These are phyloP conservation scores for Drosera capensis DNA, from an alignment of 148 eudicot species.

Conservation along the genomic window DNA sequence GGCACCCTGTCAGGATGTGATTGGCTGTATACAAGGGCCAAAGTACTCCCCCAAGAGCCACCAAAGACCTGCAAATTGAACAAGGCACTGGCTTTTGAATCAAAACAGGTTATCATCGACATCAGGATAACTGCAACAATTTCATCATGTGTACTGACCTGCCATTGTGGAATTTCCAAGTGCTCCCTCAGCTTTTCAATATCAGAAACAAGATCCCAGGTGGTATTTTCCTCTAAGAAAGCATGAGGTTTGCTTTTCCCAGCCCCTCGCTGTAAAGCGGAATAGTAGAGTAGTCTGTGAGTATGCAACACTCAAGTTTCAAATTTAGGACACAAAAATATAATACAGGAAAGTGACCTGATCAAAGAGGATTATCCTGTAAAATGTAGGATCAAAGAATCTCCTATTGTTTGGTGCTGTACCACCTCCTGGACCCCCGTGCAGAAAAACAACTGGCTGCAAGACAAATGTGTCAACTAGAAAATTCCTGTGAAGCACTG, in stretches of 20 bases:
- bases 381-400: slow-evolving; percentile 90
- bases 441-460: slow-evolving; percentile 96
- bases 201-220: slow-evolving; percentile 90
- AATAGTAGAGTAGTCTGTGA: neutral
- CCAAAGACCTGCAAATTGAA: slow-evolving; percentile 67
- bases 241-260: slow-evolving; percentile 98
- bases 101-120: neutral
- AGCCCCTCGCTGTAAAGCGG: slow-evolving; percentile 66
- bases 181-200: slow-evolving; percentile 79
- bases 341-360: slow-evolving; percentile 64
- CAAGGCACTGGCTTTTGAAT: neutral
- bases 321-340: too few species aligned
- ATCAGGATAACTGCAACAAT: slow-evolving; percentile 5
- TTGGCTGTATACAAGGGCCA: slow-evolving; percentile 92
- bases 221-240: slow-evolving; percentile 83
- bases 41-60: slow-evolving; percentile 99
- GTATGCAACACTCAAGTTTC: neutral
- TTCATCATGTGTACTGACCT: slow-evolving; percentile 26
- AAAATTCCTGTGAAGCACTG: neutral
- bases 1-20: slow-evolving; percentile 75
- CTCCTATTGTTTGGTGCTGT: slow-evolving; percentile 81
- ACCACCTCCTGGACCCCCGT: slow-evolving; percentile 99
- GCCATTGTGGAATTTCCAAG: slow-evolving; percentile 89
- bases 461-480: slow-evolving; percentile 6
- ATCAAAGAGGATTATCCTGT: slow-evolving; percentile 81